phyloP scores from a whole-genome alignment of 2,329 filamentous ascomycete genomes.

The Fusarium miscanthi region DNA sequence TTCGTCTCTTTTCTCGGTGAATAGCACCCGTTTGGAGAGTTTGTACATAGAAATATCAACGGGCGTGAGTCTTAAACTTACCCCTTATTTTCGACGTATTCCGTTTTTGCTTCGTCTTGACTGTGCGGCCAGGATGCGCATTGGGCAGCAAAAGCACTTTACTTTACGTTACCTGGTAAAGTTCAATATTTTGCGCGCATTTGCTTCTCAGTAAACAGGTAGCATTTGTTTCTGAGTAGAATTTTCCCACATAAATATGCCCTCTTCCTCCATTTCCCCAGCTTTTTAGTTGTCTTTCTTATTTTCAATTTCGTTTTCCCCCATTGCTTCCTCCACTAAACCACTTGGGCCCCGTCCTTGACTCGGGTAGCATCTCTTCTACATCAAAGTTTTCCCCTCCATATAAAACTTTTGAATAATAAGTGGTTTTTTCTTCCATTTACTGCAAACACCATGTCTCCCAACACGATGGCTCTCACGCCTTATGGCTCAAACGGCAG shows the following conservation, averaged over 20 bases:
- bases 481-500: slow-evolving; percentile 51
- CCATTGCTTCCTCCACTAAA: slow-evolving; percentile 12
- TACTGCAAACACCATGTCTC: slow-evolving; percentile 41
- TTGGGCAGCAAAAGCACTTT: slow-evolving; percentile 47
- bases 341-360: slow-evolving; percentile 1
- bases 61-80: background rate
- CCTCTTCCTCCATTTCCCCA: slow-evolving; percentile 23
- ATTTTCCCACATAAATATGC: slow-evolving; percentile 27
- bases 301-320: slow-evolving; percentile 11
- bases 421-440: slow-evolving; percentile 19
- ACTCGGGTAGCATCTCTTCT: slow-evolving; percentile 11
- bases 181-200: slow-evolving; percentile 17
- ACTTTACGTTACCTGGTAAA: slow-evolving; percentile 35
- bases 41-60: background rate
- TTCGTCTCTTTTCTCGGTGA: slow-evolving; percentile 25
- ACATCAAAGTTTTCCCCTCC: slow-evolving; percentile 1
- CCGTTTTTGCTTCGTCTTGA: slow-evolving; percentile 35
- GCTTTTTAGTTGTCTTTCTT: slow-evolving; percentile 10
- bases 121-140: slow-evolving; percentile 32
- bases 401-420: background rate
- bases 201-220: slow-evolving; percentile 31
- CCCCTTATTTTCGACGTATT: slow-evolving; percentile 28
- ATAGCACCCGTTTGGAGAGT: slow-evolving; percentile 23
- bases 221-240: slow-evolving; percentile 18
- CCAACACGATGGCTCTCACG: slow-evolving; percentile 45